A percentile compares a stretch with the other conserved stretches of the same genome.
These are phyloP conservation scores for Neofusicoccum ribis DNA, from an alignment of 2,329 filamentous ascomycete genomes.

Conservation along the genomic window DNA sequence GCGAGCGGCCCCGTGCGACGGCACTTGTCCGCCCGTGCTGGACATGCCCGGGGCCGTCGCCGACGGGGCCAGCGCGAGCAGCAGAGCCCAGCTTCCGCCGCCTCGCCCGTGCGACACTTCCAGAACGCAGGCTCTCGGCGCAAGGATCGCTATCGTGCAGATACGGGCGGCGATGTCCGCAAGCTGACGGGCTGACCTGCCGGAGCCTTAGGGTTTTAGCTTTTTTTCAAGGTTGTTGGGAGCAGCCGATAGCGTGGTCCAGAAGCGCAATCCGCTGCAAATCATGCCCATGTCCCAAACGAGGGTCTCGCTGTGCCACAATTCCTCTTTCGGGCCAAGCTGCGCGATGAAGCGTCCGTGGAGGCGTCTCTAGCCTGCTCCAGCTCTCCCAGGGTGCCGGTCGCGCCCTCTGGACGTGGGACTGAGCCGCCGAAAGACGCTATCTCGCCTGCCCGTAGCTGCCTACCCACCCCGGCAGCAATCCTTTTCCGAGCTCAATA, in stretches of 20 bases:
- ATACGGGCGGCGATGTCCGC: conserved; percentile 14
- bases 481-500: conserved; percentile 10
- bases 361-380: background rate
- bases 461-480: background rate
- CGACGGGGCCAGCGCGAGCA: background rate
- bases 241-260: conserved; percentile 10
- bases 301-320: background rate
- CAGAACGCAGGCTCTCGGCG: background rate
- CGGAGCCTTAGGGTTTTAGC: conserved; percentile 9
- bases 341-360: background rate
- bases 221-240: conserved; percentile 8
- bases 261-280: background rate
- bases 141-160: conserved; percentile 13
- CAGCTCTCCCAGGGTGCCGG: background rate
- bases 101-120: conserved; percentile 6
- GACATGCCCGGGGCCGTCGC: background rate
- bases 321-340: conserved; percentile 2
- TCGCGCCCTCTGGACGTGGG: background rate
- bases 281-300: conserved; percentile 9
- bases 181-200: conserved; percentile 1
- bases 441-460: background rate
- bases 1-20: background rate
- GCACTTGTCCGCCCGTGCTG: background rate
- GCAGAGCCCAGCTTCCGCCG: background rate
- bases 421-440: conserved; percentile 1